phyloP scores from a whole-genome alignment of 2,329 filamentous ascomycete genomes.

The Fusarium oligoseptatum region DNA sequence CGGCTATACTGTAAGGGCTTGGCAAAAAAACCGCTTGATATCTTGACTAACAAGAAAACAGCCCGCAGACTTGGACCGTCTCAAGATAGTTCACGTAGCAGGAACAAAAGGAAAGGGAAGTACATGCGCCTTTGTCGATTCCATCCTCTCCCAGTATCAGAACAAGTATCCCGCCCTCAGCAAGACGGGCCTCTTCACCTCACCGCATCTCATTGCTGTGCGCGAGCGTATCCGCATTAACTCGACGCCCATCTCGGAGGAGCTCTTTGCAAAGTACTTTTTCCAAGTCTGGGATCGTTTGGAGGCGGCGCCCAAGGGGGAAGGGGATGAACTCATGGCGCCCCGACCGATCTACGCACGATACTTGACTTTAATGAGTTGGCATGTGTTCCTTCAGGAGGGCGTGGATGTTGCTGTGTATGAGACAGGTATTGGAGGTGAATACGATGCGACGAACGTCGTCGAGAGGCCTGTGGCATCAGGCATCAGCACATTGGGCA shows the following conservation, averaged over 20 bases:
- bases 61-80: constrained; percentile 65
- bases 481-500: constrained; percentile 75
- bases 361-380: constrained; percentile 75
- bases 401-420: constrained; percentile 73
- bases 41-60: constrained; percentile 24
- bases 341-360: constrained; percentile 70
- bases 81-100: constrained; percentile 78
- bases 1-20: constrained; percentile 74
- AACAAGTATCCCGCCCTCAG: constrained; percentile 49
- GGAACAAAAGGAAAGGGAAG: constrained; percentile 85
- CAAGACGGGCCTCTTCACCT: constrained; percentile 75
- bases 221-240: constrained; percentile 77
- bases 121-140: constrained; percentile 76
- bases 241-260: constrained; percentile 68
- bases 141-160: constrained; percentile 69
- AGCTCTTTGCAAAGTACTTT: constrained; percentile 73
- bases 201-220: constrained; percentile 76
- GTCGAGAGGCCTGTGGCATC: constrained; percentile 69
- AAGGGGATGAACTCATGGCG: constrained; percentile 52
- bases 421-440: constrained; percentile 77
- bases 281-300: constrained; percentile 76
- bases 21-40: background rate
- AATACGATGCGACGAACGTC: constrained; percentile 77
- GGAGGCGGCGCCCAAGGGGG: constrained; percentile 50
- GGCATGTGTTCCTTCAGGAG: constrained; percentile 75